phyloP scores from a whole-genome alignment of 139 green algal species.

The Tetradesmus lagerheimii region DNA sequence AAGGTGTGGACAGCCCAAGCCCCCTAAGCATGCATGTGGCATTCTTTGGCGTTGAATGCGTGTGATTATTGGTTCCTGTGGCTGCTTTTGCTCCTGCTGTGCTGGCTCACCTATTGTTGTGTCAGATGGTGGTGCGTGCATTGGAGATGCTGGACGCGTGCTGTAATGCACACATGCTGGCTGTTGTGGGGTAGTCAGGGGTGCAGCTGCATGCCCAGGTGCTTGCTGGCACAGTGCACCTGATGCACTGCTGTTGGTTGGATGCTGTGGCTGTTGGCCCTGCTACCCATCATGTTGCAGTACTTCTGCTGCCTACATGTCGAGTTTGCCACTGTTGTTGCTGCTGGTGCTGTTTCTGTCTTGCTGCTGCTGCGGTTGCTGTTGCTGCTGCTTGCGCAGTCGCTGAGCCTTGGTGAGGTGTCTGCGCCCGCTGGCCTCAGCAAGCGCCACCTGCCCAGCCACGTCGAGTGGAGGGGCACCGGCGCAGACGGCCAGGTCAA shows the following conservation, averaged over 20 bases:
- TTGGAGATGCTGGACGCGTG: too few relatives aligned
- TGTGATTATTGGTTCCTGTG: too few relatives aligned
- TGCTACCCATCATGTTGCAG: not conserved
- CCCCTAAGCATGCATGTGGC: too few relatives aligned
- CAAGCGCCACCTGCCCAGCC: conserved; percentile 48
- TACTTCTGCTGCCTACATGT: not conserved
- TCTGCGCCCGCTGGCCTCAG: not conserved
- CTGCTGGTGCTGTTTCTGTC: not conserved
- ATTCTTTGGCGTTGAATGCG: too few relatives aligned
- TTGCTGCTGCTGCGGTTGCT: not conserved
- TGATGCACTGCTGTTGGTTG: not conserved
- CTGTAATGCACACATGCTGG: too few relatives aligned
- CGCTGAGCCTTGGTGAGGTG: conserved; percentile 7
- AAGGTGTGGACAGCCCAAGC: too few relatives aligned
- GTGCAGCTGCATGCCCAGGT: too few relatives aligned
- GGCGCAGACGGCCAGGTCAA: conserved; percentile 64
- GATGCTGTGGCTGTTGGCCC: not conserved
- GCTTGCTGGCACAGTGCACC: too few relatives aligned
- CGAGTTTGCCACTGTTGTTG: not conserved
- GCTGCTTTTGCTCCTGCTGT: too few relatives aligned
- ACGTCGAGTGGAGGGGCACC: conserved; percentile 70
- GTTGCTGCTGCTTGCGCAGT: conserved; percentile 1
- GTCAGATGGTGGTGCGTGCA: too few relatives aligned
- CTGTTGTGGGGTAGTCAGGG: too few relatives aligned
- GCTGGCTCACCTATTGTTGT: too few relatives aligned